Conservation (phyloP, 345 rosid species). For the Citrus mangshanensis region DNA sequence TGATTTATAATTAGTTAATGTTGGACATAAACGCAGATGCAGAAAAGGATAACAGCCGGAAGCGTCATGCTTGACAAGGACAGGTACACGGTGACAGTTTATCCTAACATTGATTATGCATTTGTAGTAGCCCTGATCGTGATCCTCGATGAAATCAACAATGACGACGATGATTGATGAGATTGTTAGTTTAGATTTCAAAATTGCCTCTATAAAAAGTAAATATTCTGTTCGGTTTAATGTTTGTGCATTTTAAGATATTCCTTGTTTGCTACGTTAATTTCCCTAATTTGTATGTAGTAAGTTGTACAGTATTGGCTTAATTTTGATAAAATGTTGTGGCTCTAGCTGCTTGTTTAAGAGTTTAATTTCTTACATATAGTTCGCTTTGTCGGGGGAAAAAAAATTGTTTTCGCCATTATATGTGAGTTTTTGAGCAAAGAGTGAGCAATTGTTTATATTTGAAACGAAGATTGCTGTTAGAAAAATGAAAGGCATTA, state of each 20-base stretch:
- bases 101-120: conserved; percentile 29
- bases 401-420: background rate
- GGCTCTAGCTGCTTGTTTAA: too few relatives aligned
- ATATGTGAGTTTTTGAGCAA: background rate
- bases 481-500: too few relatives aligned
- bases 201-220: too few relatives aligned
- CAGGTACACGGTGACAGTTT: conserved; percentile 26
- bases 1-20: background rate
- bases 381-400: background rate
- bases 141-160: conserved; percentile 23
- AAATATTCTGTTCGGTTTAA: too few relatives aligned
- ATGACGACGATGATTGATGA: background rate
- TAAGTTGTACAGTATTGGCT: too few relatives aligned
- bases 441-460: background rate
- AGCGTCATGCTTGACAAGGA: conserved; percentile 17
- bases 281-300: background rate
- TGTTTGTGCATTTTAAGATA: background rate
- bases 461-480: background rate
- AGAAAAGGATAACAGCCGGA: conserved; percentile 9
- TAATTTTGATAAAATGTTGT: too few relatives aligned
- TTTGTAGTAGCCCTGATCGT: conserved; percentile 19
- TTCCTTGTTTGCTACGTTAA: background rate
- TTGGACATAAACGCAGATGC: conserved; percentile 18
- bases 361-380: too few relatives aligned
- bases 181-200: background rate